Evolutionary conservation across 2,329 filamentous ascomycete genomes (phyloP).

Genomic region (Verticillium klebahnii): DNA sequence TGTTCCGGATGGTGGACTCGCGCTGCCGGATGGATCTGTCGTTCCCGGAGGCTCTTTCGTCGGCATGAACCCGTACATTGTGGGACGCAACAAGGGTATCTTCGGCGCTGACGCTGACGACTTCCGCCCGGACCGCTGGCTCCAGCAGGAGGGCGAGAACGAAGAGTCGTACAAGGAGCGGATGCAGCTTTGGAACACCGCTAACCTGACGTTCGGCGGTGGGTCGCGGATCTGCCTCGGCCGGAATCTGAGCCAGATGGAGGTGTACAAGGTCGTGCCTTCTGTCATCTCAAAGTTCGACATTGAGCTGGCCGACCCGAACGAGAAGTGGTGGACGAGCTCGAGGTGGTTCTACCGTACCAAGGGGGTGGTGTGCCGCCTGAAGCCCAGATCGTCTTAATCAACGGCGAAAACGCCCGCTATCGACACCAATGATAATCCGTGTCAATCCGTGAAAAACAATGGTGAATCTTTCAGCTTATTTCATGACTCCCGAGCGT

Average conservation of each 20-base stretch:
- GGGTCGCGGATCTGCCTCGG: constrained; percentile 35
- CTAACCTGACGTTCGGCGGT: constrained; percentile 32
- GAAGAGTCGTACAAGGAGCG: constrained; percentile 25
- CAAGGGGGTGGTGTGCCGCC: constrained; percentile 14
- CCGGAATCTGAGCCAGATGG: constrained; percentile 25
- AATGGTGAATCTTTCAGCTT: no score
- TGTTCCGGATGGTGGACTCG: constrained; percentile 36
- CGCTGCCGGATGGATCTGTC: constrained; percentile 27
- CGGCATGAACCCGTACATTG: constrained; percentile 35
- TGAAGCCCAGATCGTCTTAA: constrained; percentile 5
- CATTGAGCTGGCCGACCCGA: constrained; percentile 22
- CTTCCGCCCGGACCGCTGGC: constrained; percentile 45
- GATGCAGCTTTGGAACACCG: constrained; percentile 29
- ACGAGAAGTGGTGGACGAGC: constrained; percentile 13
- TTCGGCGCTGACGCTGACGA: constrained; percentile 40
- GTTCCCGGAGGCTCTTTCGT: constrained; percentile 32
- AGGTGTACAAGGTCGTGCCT: constrained; percentile 31
- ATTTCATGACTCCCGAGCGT: no score
- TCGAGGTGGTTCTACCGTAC: constrained; percentile 15
- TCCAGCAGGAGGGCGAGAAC: constrained; percentile 27
- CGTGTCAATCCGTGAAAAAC: no score
- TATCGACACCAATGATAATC: no score
- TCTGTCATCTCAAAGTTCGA: constrained; percentile 40
- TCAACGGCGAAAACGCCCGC: no score
- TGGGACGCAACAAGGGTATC: constrained; percentile 29